Percentiles rank a stretch among this genome's conserved stretches.
Conservation (phyloP, 768 basidiomycete species). For the Pleurotus djamor region DNA sequence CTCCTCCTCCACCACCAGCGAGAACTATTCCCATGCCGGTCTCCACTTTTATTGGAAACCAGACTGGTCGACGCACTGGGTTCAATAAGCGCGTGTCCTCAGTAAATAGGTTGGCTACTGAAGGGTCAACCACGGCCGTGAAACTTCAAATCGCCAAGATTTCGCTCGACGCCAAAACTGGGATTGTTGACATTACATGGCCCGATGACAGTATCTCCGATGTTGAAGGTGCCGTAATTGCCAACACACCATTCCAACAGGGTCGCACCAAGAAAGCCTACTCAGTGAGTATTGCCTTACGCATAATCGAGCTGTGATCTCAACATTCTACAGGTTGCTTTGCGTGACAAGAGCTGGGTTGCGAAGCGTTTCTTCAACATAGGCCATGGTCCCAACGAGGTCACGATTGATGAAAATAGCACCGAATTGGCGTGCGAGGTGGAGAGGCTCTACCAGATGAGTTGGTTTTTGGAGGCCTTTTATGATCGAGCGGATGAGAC, state of each 20-base stretch:
- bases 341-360: background rate
- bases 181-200: no score
- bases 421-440: background rate
- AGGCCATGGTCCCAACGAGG: background rate
- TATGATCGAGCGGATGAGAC: background rate
- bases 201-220: no score
- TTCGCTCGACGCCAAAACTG: no score
- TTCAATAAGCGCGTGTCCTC: background rate
- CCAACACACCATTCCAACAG: no score
- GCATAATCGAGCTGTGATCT: background rate
- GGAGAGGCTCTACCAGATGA: background rate
- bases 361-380: background rate
- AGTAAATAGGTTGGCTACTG: background rate
- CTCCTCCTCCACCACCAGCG: no score
- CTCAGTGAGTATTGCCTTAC: background rate
- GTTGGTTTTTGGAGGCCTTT: background rate
- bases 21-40: background rate
- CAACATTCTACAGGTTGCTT: background rate
- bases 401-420: background rate
- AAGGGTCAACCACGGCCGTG: background rate
- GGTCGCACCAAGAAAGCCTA: background rate
- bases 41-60: background rate
- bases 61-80: background rate
- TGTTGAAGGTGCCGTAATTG: no score
- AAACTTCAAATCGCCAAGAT: background rate